Evolutionary conservation across 352 stramenopile genomes (phyloP), one percentile per base, ranked within the genome.

Genomic region (Globisporangium camurandrum): DNA sequence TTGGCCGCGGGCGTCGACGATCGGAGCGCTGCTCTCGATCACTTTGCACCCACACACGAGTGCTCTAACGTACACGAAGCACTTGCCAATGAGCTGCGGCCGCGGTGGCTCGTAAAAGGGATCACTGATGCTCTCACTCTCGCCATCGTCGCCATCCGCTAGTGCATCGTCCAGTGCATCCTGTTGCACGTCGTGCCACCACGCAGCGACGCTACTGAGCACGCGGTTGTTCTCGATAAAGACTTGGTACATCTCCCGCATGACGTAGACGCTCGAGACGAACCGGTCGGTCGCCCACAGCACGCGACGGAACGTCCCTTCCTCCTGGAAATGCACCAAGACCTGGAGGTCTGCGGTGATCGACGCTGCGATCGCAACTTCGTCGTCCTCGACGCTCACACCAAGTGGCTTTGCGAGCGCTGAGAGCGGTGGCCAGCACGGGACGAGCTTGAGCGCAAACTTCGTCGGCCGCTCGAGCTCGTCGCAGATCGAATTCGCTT

Each of bases 221-320:
- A 70, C 55, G 8, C 84, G 75, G 20, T 73, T 87, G 47, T 81
- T 74, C 46, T 85, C 71, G 39, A 93, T 86, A 38, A 91, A 92
- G 8, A 80, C 69, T 49, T 93, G 80, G 46, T 95, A 95, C 65
- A 95, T 87, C 52, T 94, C 83, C 12, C 84, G 73, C 85, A 95
- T 95, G 12, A 71, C 54, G 47, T 88, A 94, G 17, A 95, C 54
- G 19, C 72, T 84, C 30, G 75, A 56, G 23, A 90, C 66, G 48
- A 95, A 95, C 49, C 81, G 71, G 0, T 95, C 82, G 8, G 89
- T 66, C 39, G 84, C 63, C 82, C 84, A 93, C 53, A 90, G 65
- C 12, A 84, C 78, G 19, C 68, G 84, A 11, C 80, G 73, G 55
- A 83, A 88, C 8, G 75, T 87, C 10, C 80, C 78, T 8, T 65